phyloP scores from a whole-genome alignment of 139 green algal genomes.

The Picochlorum sp. region DNA sequence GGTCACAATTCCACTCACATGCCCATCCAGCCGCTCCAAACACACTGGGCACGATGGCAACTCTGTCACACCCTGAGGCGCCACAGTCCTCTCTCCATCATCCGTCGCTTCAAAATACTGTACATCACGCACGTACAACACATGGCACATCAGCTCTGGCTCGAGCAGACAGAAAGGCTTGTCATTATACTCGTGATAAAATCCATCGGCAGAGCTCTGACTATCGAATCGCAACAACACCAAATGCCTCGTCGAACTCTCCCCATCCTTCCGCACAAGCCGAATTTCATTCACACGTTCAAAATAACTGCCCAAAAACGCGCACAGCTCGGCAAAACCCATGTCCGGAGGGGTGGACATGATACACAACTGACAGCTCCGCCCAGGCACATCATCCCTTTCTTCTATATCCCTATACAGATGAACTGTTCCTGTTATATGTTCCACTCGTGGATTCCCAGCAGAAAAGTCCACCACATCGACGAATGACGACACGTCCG shows the following conservation, averaged over 20 bases:
- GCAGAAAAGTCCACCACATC: slow-evolving; percentile 46
- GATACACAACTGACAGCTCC: slow-evolving; percentile 54
- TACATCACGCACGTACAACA: slow-evolving; percentile 47
- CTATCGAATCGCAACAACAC: slow-evolving; percentile 73
- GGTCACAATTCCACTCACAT: slow-evolving; percentile 87
- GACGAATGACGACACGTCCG: neutral
- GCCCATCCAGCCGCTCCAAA: slow-evolving; percentile 88
- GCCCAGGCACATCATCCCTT: neutral
- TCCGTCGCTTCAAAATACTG: slow-evolving; percentile 9
- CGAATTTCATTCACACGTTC: slow-evolving; percentile 50
- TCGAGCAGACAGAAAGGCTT: slow-evolving; percentile 70
- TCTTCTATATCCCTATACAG: slow-evolving; percentile 55
- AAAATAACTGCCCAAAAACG: slow-evolving; percentile 76
- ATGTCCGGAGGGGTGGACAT: slow-evolving; percentile 82
- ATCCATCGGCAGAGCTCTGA: slow-evolving; percentile 57
- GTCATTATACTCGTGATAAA: slow-evolving; percentile 73
- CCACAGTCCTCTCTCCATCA: neutral
- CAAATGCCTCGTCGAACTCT: slow-evolving; percentile 53
- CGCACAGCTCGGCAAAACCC: slow-evolving; percentile 81
- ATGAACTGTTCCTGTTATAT: slow-evolving; percentile 75
- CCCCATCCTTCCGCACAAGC: slow-evolving; percentile 63
- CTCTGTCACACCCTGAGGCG: slow-evolving; percentile 60
- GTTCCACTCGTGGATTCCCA: slow-evolving; percentile 85
- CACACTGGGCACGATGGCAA: slow-evolving; percentile 93
- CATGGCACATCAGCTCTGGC: slow-evolving; percentile 70